Base-by-base conservation (phyloP, 1,139 yeast genomes). In the Magnusiomyces ingens region DNA sequence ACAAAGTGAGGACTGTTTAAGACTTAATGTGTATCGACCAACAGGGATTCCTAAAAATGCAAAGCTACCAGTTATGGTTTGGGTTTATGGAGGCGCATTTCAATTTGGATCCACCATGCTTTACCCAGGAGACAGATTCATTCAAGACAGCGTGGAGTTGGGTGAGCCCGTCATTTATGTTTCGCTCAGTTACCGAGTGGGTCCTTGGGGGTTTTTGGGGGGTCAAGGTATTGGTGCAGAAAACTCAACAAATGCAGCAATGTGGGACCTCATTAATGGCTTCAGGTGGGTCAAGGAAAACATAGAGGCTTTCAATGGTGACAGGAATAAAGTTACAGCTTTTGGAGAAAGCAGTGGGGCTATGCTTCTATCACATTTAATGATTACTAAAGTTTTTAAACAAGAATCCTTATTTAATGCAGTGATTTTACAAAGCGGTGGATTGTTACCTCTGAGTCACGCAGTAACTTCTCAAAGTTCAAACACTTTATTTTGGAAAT, bases 271-370 rank as follows among this genome's bases (percentile, higher is more conserved):
- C 57, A 57, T 64, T n/a, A 46, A 57, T 40, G 76, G 71, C 0
- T 56, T 72, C 13, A 59, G 67, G 46, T 73, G 76, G 76, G 64
- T 71, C 10, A 56, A 62, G 22, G 66, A 69, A 48, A 65, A 71
- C 55, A 70, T 72, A 45, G 59, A 29, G 1, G 57, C 55, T 6
- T 72, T 73, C 58, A 75, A 76, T 8, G 76, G 76, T 17, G 68
- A 72, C 54, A 68, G 71, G 1, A 58, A 61, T 5, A 62, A 62
- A 49, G 64, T 72, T 19, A 68, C 72, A 1, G 59, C 71, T 8
- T 62, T 66, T 62, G 75, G 75, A 19, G 73, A 71, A 57, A 62
- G 68, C 48, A 75, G 75, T 1, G 75, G 75, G 3, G 70, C 71
- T 1, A 60, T 63, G 49, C 62, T 68, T 21, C 67, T 68, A 29